phyloP scores from a whole-genome alignment of 1,284 basidiomycete genomes.

The Meripilus lineatus region DNA sequence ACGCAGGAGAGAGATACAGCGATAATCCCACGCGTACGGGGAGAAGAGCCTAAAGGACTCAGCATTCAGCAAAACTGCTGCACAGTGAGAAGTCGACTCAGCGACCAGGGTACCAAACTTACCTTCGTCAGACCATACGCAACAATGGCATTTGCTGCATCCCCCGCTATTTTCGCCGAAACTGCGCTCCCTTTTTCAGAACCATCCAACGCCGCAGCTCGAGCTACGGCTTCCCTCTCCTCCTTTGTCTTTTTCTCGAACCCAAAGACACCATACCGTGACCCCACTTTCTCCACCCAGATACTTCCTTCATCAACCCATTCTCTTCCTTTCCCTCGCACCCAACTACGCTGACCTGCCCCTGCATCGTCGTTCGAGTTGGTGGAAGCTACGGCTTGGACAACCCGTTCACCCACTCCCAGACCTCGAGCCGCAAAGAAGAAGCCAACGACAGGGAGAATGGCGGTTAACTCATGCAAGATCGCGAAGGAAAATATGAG shows the following conservation, averaged over 20 bases:
- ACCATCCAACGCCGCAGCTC: not conserved
- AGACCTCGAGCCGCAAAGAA: conserved; percentile 70
- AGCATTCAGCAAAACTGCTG: too few relatives aligned
- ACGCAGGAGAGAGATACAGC: conserved; percentile 70
- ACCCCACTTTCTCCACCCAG: conserved; percentile 70
- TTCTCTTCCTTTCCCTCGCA: conserved; percentile 35
- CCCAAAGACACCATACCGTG: conserved; percentile 79
- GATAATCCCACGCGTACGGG: conserved; percentile 75
- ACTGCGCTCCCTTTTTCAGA: conserved; percentile 3
- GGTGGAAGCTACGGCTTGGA: conserved; percentile 32
- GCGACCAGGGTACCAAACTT: conserved; percentile 19
- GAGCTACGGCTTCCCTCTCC: conserved; percentile 1
- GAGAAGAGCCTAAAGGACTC: conserved; percentile 56
- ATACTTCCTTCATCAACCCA: conserved; percentile 76
- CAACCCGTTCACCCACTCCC: conserved; percentile 68
- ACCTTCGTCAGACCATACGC: conserved; percentile 88
- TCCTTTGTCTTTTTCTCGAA: conserved; percentile 51
- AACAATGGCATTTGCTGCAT: conserved; percentile 73
- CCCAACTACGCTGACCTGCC: conserved; percentile 26
- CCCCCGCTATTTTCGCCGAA: conserved; percentile 46
- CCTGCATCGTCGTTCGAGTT: conserved; percentile 6
- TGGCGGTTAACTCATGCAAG: conserved; percentile 84
- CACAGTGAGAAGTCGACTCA: too few relatives aligned
- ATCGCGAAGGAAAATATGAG: conserved; percentile 77
- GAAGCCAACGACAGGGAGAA: conserved; percentile 71